Base-by-base conservation (phyloP, 371 early-diverging fungal species). In the Syncephalastrum monosporum region DNA sequence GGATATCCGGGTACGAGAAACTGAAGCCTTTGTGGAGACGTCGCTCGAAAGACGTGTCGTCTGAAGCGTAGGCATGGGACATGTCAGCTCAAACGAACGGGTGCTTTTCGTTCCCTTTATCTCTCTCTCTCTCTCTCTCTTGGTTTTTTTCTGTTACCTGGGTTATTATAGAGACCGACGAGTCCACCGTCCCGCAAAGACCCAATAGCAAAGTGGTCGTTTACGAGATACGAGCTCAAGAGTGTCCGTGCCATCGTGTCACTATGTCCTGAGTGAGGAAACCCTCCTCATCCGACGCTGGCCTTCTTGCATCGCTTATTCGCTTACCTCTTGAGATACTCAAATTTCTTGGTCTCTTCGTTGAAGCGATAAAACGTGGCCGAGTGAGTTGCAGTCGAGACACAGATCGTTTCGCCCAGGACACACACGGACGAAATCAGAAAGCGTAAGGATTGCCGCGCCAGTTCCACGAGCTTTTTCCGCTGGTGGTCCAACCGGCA, bases 381-480 rank as follows among this genome's bases (percentile, higher is more conserved):
- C 0, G 77, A 74, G n/a, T 73, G 65, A 1, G 53, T 56, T 8
- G 69, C 72, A n/a, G 64, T 64, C 23, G 70, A 64, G 4, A 74
- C 68, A 54, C 74, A 74, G 12, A 77, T 72, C 3, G 58, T 55
- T 13, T 61, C 67, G 4, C 56, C 63, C 14, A 46, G 24, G 16
- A 66, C 68, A 29, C 67, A 61, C 19, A 77, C 72, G 1, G 72
- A 68, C 10, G 72, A 72, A 24, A 77, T 74, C 6, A 60, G 50
- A 33, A 60, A 70, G 3, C 62, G 64, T 8, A 72, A 60, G 0
- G 67, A n/a, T 38, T 58, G 64, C 13, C 61, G 56, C 10, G 74
- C 56, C 14, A 72, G 51, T 49, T 72, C 63, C 7, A 58, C 59
- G n/a, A 77, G 57, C 44, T 64, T 74, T 59, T 57, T 63, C 50